phyloP scores from a whole-genome alignment of 1,139 yeast genomes.

The Hanseniaspora sp. region DNA sequence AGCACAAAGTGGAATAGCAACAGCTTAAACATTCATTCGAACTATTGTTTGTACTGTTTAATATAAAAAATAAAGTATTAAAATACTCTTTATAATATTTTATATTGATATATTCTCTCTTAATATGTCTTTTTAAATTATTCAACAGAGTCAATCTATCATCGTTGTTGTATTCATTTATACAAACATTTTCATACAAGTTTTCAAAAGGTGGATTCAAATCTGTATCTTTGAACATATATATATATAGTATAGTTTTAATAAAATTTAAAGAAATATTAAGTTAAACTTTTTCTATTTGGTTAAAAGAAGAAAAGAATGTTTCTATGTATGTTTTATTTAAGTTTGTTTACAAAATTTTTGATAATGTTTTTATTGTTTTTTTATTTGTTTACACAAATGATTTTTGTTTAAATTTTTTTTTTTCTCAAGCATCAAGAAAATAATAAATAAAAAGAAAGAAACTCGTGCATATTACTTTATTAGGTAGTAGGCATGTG shows the following conservation, averaged over 20 bases:
- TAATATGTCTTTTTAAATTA: constrained; percentile 56
- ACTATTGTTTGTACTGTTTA: constrained; percentile 26
- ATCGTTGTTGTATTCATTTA: constrained; percentile 30
- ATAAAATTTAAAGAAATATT: no score
- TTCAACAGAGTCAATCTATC: constrained; percentile 37
- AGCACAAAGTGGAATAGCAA: constrained; percentile 62
- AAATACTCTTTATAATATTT: constrained; percentile 45
- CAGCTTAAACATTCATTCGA: constrained; percentile 30
- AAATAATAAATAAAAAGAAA: no score
- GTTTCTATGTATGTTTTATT: not conserved
- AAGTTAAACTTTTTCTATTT: no score
- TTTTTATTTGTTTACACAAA: not conserved
- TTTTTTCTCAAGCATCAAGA: not conserved
- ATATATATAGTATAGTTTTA: no score
- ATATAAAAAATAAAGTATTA: constrained; percentile 33
- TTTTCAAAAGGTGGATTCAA: constrained; percentile 23
- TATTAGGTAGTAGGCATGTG: no score
- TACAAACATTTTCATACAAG: constrained; percentile 84
- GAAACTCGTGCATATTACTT: no score
- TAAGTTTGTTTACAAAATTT: no score
- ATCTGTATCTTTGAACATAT: not conserved
- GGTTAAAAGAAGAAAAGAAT: not conserved
- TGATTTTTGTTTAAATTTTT: no score
- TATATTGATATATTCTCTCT: constrained; percentile 51
- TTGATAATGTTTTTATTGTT: not conserved